Evolutionary conservation across 192 early-diverging fungal genomes (phyloP).

Genomic region (Coemansia furcata): DNA sequence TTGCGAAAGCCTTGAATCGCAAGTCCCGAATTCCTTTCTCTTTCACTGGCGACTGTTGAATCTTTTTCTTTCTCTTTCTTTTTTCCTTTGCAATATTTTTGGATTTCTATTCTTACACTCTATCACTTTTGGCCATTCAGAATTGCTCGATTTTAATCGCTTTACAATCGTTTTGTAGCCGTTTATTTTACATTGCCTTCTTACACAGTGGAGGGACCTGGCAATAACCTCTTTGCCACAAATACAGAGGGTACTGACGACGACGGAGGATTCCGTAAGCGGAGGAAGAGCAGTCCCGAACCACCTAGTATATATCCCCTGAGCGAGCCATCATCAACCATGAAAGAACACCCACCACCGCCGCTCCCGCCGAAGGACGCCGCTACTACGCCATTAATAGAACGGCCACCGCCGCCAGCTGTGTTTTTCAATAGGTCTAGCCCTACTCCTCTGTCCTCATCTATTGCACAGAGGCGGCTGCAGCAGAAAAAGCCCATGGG

Average conservation of each 20-base stretch:
- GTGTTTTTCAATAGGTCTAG: conserved; percentile 1
- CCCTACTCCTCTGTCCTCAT: conserved; percentile 6
- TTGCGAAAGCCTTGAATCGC: too few relatives aligned
- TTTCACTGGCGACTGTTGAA: too few relatives aligned
- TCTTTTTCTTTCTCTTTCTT: not conserved
- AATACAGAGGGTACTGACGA: not conserved
- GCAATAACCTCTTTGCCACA: not conserved
- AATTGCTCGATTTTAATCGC: not conserved
- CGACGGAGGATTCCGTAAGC: not conserved
- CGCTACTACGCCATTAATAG: not conserved
- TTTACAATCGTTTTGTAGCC: not conserved
- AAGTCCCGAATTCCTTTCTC: not conserved
- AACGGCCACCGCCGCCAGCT: not conserved
- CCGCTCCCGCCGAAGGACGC: not conserved
- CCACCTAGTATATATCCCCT: not conserved
- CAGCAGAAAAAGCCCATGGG: conserved; percentile 38
- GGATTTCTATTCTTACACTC: too few relatives aligned
- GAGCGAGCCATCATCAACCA: not conserved
- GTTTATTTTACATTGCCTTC: not conserved
- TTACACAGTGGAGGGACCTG: not conserved
- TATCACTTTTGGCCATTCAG: not conserved
- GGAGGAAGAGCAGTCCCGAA: conserved; percentile 5
- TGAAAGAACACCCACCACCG: not conserved
- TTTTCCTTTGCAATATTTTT: too few relatives aligned
- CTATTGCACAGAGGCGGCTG: conserved; percentile 41